Percentiles rank a stretch among this genome's conserved stretches.
phyloP scores from a whole-genome alignment of 768 basidiomycete species.

The Leccinum fibrillosum region DNA sequence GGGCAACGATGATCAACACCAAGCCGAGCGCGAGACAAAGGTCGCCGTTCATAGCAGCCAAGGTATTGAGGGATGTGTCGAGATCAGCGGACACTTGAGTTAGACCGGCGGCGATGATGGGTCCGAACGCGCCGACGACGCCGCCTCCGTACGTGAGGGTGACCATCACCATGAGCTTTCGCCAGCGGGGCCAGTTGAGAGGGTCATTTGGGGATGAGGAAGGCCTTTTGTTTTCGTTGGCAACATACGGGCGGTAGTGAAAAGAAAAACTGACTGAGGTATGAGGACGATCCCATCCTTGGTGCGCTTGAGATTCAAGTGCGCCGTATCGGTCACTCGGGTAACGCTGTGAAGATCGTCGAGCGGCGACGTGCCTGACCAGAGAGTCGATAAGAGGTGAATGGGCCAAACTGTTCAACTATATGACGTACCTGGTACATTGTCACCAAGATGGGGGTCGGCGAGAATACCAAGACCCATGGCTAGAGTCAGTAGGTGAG shows the following conservation, averaged over 20 bases:
- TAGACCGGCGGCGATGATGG: neutral
- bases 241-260: neutral
- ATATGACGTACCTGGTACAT: neutral
- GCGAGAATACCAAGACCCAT: neutral
- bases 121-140: neutral
- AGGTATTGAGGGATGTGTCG: neutral
- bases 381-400: neutral
- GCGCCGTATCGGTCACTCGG: neutral
- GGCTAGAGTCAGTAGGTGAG: neutral
- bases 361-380: neutral
- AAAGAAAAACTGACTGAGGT: neutral
- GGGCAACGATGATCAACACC: neutral
- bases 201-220: neutral
- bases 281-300: neutral
- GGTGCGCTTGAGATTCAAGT: neutral
- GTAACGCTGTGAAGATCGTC: neutral
- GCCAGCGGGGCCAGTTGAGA: neutral
- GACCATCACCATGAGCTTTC: neutral
- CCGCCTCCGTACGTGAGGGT: neutral
- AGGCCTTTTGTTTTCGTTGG: neutral
- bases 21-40: neutral
- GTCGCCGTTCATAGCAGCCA: neutral
- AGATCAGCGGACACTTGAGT: neutral
- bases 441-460: neutral
- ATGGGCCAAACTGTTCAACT: too few relatives aligned